phyloP scores from a whole-genome alignment of 106 monocot species.

The Dendrobium officinale region DNA sequence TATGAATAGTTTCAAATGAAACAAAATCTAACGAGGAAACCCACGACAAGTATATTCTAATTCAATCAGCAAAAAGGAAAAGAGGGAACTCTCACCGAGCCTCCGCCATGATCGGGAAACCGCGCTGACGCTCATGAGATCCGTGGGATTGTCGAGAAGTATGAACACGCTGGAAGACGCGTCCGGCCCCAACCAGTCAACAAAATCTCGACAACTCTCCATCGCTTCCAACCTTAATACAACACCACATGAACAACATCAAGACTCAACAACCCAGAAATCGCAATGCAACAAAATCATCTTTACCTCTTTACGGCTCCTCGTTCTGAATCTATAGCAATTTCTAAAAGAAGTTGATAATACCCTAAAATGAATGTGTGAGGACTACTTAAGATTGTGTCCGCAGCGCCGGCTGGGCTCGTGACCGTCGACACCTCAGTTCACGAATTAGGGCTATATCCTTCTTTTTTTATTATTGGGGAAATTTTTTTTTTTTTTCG shows the following conservation, averaged over 20 bases:
- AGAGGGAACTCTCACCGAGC: conserved; percentile 18
- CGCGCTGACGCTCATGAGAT: conserved; percentile 24
- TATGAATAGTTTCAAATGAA: background rate
- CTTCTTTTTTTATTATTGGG: too few species aligned
- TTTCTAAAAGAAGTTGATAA: background rate
- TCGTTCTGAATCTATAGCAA: background rate
- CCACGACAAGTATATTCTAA: background rate
- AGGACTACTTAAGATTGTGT: background rate
- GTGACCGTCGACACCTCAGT: background rate
- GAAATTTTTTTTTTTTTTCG: too few species aligned
- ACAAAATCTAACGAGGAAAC: background rate
- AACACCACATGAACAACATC: background rate
- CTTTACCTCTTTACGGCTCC: background rate
- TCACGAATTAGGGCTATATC: too few species aligned
- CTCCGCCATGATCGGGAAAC: conserved; percentile 41
- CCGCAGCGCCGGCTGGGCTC: background rate
- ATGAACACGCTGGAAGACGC: conserved; percentile 15
- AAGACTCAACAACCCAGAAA: background rate
- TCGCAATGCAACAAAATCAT: background rate
- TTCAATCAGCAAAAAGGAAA: background rate
- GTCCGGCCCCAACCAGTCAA: conserved; percentile 26
- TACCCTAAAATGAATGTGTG: background rate
- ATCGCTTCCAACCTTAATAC: background rate
- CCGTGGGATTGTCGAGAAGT: conserved; percentile 22
- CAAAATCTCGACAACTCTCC: conserved; percentile 22